Percentiles rank a stretch among this genome's conserved stretches.
These are phyloP conservation scores for Lipomyces spencermartinsiae DNA, from an alignment of 805 yeast genomes.

Conservation along the genomic window DNA sequence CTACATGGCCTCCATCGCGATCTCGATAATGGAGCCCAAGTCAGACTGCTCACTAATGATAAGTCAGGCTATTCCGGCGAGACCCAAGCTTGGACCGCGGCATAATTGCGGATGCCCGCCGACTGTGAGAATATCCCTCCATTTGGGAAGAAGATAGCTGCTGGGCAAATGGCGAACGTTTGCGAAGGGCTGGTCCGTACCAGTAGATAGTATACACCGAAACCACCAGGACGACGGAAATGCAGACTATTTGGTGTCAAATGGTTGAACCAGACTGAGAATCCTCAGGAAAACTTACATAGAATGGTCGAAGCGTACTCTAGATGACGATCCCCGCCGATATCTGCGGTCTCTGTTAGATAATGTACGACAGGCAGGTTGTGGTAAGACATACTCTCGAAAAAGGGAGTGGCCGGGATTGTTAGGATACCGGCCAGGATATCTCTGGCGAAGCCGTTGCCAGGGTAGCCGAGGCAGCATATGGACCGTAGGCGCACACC, in stretches of 20 bases:
- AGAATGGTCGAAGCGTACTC: neutral
- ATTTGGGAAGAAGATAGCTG: neutral
- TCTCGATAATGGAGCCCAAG: neutral
- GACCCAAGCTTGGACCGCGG: conserved; percentile 3
- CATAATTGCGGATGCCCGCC: neutral
- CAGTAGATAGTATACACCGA: neutral
- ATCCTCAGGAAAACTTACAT: conserved; percentile 1
- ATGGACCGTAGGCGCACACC: conserved; percentile 53
- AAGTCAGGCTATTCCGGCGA: conserved; percentile 1
- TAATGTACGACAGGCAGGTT: neutral
- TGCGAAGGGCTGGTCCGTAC: conserved; percentile 5
- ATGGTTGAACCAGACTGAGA: neutral
- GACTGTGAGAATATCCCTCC: neutral
- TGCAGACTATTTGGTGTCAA: conserved; percentile 2
- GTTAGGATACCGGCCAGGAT: conserved; percentile 51
- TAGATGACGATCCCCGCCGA: conserved; percentile 3
- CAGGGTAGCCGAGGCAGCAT: conserved; percentile 55
- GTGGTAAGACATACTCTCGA: conserved; percentile 4
- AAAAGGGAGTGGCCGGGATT: conserved; percentile 49
- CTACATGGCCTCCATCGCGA: conserved; percentile 1
- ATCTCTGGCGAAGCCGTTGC: conserved; percentile 53
- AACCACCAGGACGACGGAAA: conserved; percentile 1
- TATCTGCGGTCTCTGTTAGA: neutral
- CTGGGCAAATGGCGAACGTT: conserved; percentile 2
- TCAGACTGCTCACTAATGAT: neutral